Conservation (phyloP, 2,329 filamentous ascomycete genomes). For the Colletotrichum trifolii region DNA sequence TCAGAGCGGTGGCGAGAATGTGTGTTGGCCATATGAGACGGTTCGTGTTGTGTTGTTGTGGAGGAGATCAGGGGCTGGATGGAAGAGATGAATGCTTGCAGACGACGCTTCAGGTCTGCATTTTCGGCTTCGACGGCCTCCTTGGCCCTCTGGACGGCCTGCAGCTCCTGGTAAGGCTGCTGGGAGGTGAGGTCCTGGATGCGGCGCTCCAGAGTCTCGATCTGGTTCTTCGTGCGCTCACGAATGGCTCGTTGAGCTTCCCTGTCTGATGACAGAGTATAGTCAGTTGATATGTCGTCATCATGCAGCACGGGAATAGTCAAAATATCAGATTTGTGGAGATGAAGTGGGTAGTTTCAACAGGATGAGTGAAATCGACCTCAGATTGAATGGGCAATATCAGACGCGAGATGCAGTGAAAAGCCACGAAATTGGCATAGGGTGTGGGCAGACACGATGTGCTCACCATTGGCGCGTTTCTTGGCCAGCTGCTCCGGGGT, state of each 20-base stretch:
- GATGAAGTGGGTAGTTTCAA: not conserved
- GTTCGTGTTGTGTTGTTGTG: conserved; percentile 38
- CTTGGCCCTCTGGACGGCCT: conserved; percentile 79
- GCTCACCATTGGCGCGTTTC: conserved; percentile 68
- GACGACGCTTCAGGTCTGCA: conserved; percentile 76
- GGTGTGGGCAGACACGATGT: not conserved
- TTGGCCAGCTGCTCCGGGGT: conserved; percentile 81
- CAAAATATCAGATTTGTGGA: not conserved
- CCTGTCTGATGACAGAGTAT: conserved; percentile 66
- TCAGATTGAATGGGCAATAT: not conserved
- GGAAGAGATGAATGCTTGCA: conserved; percentile 73
- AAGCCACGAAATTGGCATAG: conserved; percentile 41
- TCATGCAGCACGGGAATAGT: not conserved
- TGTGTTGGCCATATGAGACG: not conserved
- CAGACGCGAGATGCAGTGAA: not conserved
- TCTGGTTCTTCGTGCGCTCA: conserved; percentile 83
- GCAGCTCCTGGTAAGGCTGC: conserved; percentile 86
- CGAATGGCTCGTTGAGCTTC: conserved; percentile 88
- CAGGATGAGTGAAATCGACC: not conserved
- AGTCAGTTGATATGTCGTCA: conserved; percentile 7
- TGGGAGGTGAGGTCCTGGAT: conserved; percentile 82
- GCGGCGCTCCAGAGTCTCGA: conserved; percentile 77
- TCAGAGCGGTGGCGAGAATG: conserved; percentile 8
- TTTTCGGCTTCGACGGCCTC: conserved; percentile 84
- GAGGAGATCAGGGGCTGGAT: conserved; percentile 67